These are phyloP conservation scores for Penicillium corylophilum DNA, from an alignment of 2,329 filamentous ascomycete species.

Conservation along the genomic window DNA sequence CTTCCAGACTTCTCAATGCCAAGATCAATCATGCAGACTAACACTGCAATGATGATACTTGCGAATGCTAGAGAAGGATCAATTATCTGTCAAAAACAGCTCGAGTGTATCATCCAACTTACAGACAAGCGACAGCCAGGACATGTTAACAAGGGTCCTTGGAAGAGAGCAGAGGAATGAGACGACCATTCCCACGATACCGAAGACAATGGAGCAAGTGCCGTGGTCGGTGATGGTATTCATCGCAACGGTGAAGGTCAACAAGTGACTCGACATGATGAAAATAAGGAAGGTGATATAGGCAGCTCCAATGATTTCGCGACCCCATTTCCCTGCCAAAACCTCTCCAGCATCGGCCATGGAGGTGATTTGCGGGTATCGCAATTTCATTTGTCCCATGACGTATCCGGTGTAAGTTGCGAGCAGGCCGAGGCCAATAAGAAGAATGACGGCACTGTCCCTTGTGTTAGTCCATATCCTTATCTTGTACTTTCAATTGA, in stretches of 20 bases:
- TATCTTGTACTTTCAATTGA: neutral
- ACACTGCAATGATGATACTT: slow-evolving; percentile 63
- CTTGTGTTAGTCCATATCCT: slow-evolving; percentile 4
- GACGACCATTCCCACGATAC: slow-evolving; percentile 58
- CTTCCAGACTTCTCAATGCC: slow-evolving; percentile 51
- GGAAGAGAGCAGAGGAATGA: slow-evolving; percentile 61
- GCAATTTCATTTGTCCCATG: slow-evolving; percentile 59
- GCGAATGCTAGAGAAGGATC: slow-evolving; percentile 51
- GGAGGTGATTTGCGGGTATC: slow-evolving; percentile 59
- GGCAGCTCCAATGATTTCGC: slow-evolving; percentile 61
- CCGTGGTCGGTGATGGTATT: slow-evolving; percentile 62
- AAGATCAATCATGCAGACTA: slow-evolving; percentile 66
- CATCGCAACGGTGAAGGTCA: slow-evolving; percentile 69
- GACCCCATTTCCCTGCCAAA: slow-evolving; percentile 59
- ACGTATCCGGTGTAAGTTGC: slow-evolving; percentile 63
- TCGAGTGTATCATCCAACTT: slow-evolving; percentile 1
- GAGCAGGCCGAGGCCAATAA: slow-evolving; percentile 54
- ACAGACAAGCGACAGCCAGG: slow-evolving; percentile 61
- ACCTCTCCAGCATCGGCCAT: slow-evolving; percentile 68
- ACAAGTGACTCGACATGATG: slow-evolving; percentile 68
- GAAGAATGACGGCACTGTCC: slow-evolving; percentile 51
- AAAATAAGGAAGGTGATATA: slow-evolving; percentile 66
- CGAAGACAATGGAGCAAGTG: slow-evolving; percentile 64
- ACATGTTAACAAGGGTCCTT: slow-evolving; percentile 62
- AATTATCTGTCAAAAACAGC: neutral